A percentile compares a stretch with the other conserved stretches of the same genome.
These are phyloP conservation scores for Suillus tomentosus DNA, from an alignment of 768 basidiomycete species.

Conservation along the genomic window DNA sequence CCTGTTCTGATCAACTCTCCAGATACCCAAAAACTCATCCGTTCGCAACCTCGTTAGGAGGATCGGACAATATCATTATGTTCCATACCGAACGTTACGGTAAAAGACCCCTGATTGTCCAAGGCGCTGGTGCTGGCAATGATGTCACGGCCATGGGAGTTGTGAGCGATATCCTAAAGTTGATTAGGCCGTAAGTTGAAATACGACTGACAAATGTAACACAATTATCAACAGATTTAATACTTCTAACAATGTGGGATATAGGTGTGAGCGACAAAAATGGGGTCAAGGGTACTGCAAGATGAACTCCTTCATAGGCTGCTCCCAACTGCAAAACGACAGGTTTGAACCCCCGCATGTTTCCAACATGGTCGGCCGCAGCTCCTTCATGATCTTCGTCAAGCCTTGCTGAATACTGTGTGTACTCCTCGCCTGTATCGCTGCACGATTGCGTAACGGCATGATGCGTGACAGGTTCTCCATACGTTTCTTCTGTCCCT, in stretches of 20 bases:
- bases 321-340: slow-evolving; percentile 61
- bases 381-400: slow-evolving; percentile 34
- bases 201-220: slow-evolving; percentile 10
- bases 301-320: slow-evolving; percentile 60
- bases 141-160: slow-evolving; percentile 99
- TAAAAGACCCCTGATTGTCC: slow-evolving; percentile 85
- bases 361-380: slow-evolving; percentile 34
- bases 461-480: slow-evolving; percentile 15
- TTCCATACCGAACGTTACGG: slow-evolving; percentile 95
- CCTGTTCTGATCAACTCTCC: slow-evolving; percentile 9
- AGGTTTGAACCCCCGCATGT: slow-evolving; percentile 51
- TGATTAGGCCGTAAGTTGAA: slow-evolving; percentile 28
- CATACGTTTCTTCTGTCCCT: slow-evolving; percentile 15
- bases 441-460: slow-evolving; percentile 6
- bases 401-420: slow-evolving; percentile 28
- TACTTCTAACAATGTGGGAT: not conserved
- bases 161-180: slow-evolving; percentile 77
- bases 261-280: slow-evolving; percentile 1
- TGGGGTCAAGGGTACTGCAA: slow-evolving; percentile 56
- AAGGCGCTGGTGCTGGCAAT: slow-evolving; percentile 97
- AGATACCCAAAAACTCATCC: slow-evolving; percentile 91
- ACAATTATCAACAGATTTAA: not conserved
- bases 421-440: slow-evolving; percentile 22
- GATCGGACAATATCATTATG: slow-evolving; percentile 97
- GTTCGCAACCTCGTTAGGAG: slow-evolving; percentile 93